A percentile compares a stretch with the other conserved stretches of the same genome.
Evolutionary conservation across 208 protist species (phyloP).

Genomic region (Leishmania guyanensis): DNA sequence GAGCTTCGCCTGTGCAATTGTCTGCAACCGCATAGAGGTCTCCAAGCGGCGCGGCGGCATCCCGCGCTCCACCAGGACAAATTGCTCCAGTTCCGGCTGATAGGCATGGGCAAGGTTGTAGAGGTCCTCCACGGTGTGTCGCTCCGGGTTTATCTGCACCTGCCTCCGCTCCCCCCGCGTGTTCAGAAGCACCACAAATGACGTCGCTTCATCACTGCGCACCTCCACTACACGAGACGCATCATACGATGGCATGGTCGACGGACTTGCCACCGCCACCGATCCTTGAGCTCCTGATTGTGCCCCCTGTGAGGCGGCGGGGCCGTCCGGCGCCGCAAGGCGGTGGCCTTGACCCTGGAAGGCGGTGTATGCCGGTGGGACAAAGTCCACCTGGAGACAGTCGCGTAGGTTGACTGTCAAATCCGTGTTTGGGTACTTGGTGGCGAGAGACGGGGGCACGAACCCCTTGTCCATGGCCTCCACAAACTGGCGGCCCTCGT

Average conservation of each 20-base stretch:
- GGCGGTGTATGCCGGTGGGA: conserved; percentile 40
- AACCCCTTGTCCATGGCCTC: conserved; percentile 54
- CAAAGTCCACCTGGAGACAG: conserved; percentile 52
- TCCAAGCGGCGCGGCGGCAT: conserved; percentile 65
- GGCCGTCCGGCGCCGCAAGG: conserved; percentile 28
- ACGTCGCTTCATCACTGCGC: conserved; percentile 46
- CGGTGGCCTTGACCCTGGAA: conserved; percentile 70
- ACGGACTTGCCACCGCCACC: neutral
- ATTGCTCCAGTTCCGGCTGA: conserved; percentile 40
- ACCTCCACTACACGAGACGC: conserved; percentile 31
- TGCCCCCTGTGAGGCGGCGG: conserved; percentile 8
- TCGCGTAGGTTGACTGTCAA: conserved; percentile 66
- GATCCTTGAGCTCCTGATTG: conserved; percentile 1
- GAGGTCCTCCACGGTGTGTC: conserved; percentile 78
- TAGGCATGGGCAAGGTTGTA: conserved; percentile 56
- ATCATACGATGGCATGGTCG: conserved; percentile 15
- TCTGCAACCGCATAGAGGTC: conserved; percentile 36
- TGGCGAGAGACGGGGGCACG: conserved; percentile 53
- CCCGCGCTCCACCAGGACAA: conserved; percentile 66
- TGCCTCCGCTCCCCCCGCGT: conserved; percentile 58
- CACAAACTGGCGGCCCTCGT: conserved; percentile 55
- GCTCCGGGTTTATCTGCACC: conserved; percentile 71
- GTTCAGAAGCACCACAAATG: conserved; percentile 67
- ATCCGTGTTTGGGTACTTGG: conserved; percentile 64
- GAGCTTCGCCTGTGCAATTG: conserved; percentile 66